phyloP scores from a whole-genome alignment of 352 stramenopile genomes.

The Globisporangium nagaii region DNA sequence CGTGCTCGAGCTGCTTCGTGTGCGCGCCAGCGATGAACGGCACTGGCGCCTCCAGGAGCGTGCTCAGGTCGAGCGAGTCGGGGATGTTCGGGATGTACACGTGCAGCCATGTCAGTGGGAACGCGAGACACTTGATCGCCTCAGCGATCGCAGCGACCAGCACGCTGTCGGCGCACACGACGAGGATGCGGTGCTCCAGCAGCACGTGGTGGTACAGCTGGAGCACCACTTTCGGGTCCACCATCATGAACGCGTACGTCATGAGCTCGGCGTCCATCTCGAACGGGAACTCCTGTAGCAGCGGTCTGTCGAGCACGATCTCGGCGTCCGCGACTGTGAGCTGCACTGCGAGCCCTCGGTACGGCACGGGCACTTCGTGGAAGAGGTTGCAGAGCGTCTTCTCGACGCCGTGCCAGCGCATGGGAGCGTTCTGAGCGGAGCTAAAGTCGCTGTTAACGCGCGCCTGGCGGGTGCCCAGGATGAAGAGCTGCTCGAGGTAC shows the following conservation, averaged over 20 bases:
- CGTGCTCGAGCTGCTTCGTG: slow-evolving; percentile 22
- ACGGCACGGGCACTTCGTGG: slow-evolving; percentile 39
- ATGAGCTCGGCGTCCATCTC: slow-evolving; percentile 46
- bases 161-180: slow-evolving; percentile 35
- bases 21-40: slow-evolving; percentile 45
- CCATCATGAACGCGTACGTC: slow-evolving; percentile 37
- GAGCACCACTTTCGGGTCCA: slow-evolving; percentile 29
- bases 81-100: slow-evolving; percentile 50
- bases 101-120: slow-evolving; percentile 47
- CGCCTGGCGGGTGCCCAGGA: slow-evolving; percentile 35
- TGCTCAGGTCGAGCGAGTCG: slow-evolving; percentile 40
- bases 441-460: background rate
- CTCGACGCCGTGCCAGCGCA: slow-evolving; percentile 20
- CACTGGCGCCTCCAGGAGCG: slow-evolving; percentile 44
- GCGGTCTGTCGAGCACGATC: slow-evolving; percentile 26
- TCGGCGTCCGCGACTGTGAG: slow-evolving; percentile 24
- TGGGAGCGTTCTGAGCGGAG: background rate
- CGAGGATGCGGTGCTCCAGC: slow-evolving; percentile 42
- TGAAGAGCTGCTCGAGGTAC: slow-evolving; percentile 45
- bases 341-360: slow-evolving; percentile 30
- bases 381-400: slow-evolving; percentile 43
- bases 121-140: slow-evolving; percentile 34
- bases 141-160: slow-evolving; percentile 41
- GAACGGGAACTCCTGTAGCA: slow-evolving; percentile 36
- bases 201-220: slow-evolving; percentile 39